Percentiles rank a stretch among this genome's conserved stretches.
Evolutionary conservation across 2,329 filamentous ascomycete species (phyloP).

Genomic region (Neophaeococcomyces mojaviensis): DNA sequence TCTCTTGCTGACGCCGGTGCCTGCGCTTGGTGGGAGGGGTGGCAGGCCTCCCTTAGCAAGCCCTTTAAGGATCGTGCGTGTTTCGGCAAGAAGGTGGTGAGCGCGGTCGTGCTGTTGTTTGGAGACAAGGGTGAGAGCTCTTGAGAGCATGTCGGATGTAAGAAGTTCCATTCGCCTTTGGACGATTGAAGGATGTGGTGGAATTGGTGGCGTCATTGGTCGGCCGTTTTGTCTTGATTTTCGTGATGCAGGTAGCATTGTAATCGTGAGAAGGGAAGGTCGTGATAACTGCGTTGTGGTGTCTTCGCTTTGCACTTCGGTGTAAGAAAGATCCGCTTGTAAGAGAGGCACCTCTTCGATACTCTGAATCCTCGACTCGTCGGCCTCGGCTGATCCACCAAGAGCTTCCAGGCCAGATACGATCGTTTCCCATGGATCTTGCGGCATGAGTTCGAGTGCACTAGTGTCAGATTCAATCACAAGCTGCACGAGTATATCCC

Average conservation of each 20-base stretch:
- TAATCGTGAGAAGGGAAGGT: conserved; percentile 87
- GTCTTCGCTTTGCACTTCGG: conserved; percentile 85
- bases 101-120: conserved; percentile 89
- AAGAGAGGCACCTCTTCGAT: conserved; percentile 93
- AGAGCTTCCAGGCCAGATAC: conserved; percentile 91
- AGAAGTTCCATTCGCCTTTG: conserved; percentile 95
- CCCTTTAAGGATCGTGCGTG: conserved; percentile 88
- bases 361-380: conserved; percentile 73
- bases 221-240: conserved; percentile 52
- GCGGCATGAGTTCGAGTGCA: conserved; percentile 73
- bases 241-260: conserved; percentile 68
- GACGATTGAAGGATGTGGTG: conserved; percentile 88
- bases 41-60: conserved; percentile 91
- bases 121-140: conserved; percentile 82
- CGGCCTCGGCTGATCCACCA: conserved; percentile 76
- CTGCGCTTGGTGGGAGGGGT: conserved; percentile 62
- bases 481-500: conserved; percentile 87
- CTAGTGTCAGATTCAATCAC: conserved; percentile 82
- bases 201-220: conserved; percentile 68
- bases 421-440: conserved; percentile 95
- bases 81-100: conserved; percentile 86
- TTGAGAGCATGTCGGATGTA: conserved; percentile 94
- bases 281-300: conserved; percentile 77
- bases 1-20: conserved; percentile 32
- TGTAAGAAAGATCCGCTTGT: conserved; percentile 88